Evolutionary conservation across 805 yeast species (phyloP).

Genomic region (Candida berthetii): DNA sequence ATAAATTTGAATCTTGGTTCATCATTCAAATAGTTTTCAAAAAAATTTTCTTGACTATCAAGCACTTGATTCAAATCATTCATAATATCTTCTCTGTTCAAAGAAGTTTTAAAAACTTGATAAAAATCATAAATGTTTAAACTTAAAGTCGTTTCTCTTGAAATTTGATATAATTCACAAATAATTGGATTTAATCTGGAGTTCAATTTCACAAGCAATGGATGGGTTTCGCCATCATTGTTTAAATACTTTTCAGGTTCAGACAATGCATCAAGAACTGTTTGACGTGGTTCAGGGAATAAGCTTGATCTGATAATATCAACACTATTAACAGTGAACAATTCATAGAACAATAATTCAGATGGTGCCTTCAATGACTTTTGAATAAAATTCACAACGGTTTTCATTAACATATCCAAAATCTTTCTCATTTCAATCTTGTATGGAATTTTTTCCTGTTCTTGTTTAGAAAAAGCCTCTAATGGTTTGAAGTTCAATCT

Average conservation of each 20-base stretch:
- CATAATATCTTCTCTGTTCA: constrained; percentile 26
- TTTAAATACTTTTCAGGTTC: constrained; percentile 29
- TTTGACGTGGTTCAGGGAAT: constrained; percentile 37
- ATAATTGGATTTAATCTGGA: constrained; percentile 43
- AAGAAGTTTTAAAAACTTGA: constrained; percentile 48
- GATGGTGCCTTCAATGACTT: constrained; percentile 6
- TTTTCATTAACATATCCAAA: constrained; percentile 9
- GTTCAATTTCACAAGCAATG: constrained; percentile 21
- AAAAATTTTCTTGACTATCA: constrained; percentile 10
- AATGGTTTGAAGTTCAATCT: neutral
- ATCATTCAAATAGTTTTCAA: constrained; percentile 16
- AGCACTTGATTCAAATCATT: constrained; percentile 15
- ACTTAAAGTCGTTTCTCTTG: constrained; percentile 71
- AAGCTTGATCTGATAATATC: constrained; percentile 28
- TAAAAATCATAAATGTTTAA: constrained; percentile 67
- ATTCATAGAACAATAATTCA: constrained; percentile 31
- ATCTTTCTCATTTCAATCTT: constrained; percentile 17
- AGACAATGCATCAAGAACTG: constrained; percentile 32
- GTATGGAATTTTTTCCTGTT: constrained; percentile 8
- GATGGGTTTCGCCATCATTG: constrained; percentile 7
- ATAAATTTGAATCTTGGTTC: constrained; percentile 19
- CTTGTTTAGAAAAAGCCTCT: neutral
- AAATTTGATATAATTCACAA: constrained; percentile 55
- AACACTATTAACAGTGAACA: constrained; percentile 30
- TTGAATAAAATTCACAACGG: constrained; percentile 13